phyloP scores from a whole-genome alignment of 2,329 filamentous ascomycete genomes.

The Penicillium janthinellum region DNA sequence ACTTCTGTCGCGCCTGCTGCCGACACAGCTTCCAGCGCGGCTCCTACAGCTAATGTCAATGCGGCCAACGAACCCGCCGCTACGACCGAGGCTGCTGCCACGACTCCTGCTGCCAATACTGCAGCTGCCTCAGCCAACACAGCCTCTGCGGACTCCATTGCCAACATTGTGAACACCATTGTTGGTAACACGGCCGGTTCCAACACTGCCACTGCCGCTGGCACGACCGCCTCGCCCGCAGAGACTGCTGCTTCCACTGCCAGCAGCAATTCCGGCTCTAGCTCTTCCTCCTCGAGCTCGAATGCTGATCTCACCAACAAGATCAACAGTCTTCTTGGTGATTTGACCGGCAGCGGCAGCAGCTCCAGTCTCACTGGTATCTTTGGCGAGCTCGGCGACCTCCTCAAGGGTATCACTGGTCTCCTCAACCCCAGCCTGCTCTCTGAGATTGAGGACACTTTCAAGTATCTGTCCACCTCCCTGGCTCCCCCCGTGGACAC shows the following conservation, averaged over 20 bases:
- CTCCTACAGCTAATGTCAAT: slow-evolving; percentile 11
- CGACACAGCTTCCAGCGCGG: not conserved
- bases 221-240: slow-evolving; percentile 5
- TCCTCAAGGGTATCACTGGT: slow-evolving; percentile 16
- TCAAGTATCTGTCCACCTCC: slow-evolving; percentile 29
- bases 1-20: slow-evolving; percentile 10
- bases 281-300: slow-evolving; percentile 5
- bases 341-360: slow-evolving; percentile 7
- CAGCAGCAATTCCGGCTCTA: slow-evolving; percentile 12
- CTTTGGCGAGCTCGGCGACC: slow-evolving; percentile 3
- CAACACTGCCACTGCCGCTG: slow-evolving; percentile 3
- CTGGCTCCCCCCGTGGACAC: slow-evolving; percentile 30
- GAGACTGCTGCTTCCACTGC: slow-evolving; percentile 10
- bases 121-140: slow-evolving; percentile 2
- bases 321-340: slow-evolving; percentile 4
- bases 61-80: not conserved
- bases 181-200: slow-evolving; percentile 4
- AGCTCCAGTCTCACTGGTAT: slow-evolving; percentile 5
- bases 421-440: slow-evolving; percentile 26
- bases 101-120: slow-evolving; percentile 7
- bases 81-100: not conserved
- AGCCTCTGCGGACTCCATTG: slow-evolving; percentile 1
- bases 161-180: slow-evolving; percentile 7
- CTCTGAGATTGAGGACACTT: slow-evolving; percentile 22
- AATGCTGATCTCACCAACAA: not conserved